Evolutionary conservation across 1,284 basidiomycete species (phyloP), one percentile per base, ranked within the genome.

Genomic region (Cryptococcus floricola): DNA sequence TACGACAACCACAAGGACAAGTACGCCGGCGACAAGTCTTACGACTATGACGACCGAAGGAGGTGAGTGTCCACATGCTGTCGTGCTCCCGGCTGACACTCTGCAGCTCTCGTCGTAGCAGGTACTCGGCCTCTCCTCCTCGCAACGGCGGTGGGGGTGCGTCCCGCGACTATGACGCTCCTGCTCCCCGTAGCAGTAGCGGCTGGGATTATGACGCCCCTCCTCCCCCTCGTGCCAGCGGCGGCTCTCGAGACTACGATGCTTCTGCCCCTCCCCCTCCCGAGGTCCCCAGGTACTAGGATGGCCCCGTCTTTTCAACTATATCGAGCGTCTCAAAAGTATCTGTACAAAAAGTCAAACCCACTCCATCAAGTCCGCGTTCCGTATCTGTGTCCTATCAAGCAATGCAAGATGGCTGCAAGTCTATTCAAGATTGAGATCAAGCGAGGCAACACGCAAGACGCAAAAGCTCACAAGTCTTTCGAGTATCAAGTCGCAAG

Each of bases 171-270:
- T 60, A 60, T 44, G 58, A 59, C 18, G 50, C 54, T 49, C 53
- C 53, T 28, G 31, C 13, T 9, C n/a, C 18, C 14, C 48, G 13
- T 16, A 59, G 59, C 39, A 61, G 62, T 16, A 53, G 60, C 31
- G 63, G 67, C 44, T 59, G 63, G 44, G 58, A 70, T 46, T 63
- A 63, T 54, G 69, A 69, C 31, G 62, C 53, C 19, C 70, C 71
- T 16, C 70, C 71, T 10, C 31, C 31, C 10, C 31, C 31, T 34
- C 31, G 31, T 7, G 1, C 31, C 7, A 34, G 31, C 31, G 31
- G 69, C 43, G 57, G 62, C 52, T 53, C 64, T 45, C 56, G 58
- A 25, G 58, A 60, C 41, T 60, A 60, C 42, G 58, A 59, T 27
- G 50, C 54, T 43, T 50, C 53, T 28, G 48, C 28, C 51, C 48